Base-by-base conservation (phyloP, 1,284 basidiomycete species). In the Leccinum pachyderme region DNA sequence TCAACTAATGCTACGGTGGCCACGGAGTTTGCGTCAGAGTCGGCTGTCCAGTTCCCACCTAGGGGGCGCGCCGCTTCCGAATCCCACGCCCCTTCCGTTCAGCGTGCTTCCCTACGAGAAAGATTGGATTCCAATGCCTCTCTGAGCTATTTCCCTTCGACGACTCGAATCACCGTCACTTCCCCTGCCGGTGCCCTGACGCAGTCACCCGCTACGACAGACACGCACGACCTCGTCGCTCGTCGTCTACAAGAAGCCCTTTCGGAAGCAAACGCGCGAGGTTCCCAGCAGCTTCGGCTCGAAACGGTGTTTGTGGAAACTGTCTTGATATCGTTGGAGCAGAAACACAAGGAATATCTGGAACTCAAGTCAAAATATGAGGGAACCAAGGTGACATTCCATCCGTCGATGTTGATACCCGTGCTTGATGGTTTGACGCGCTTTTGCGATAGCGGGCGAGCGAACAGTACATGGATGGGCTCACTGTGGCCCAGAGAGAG, bases 401-500 rank as follows among this genome's bases (percentile, higher is more conserved):
- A 22, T 44, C 46, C 7, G 8, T 29, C 13, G 11, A 39, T 37
- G 9, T 31, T 37, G 46, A 15, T 39, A 12, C 35, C 35, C 25
- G 9, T 18, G 12, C 27, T 45, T 50, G 44, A 57, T 27, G 13
- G 27, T 25, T 54, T 49, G 24, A 39, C 52, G 33, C n/a, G 33
- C n/a, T 58, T 55, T 47, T 31, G 45, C 49, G 57, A 41, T 67
- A 94, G 91, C 79, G 93, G 52, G 83, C 88, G 46, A 96, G 93
- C 69, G 91, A 92, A 67, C 91, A 93, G 64, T 95, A 93, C 62
- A 91, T 95, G 55, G 91, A 95, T 60, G 95, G 96, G 13, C 77
- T 98, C 53, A 89, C 87, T 0, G 91, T 95, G 41, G 95, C 96
- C 2, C 91, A 94, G 61, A 87, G 90, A 51, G 95, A 98, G 70